Conservation (phyloP, 768 basidiomycete genomes). For the Chalciporus chontae region DNA sequence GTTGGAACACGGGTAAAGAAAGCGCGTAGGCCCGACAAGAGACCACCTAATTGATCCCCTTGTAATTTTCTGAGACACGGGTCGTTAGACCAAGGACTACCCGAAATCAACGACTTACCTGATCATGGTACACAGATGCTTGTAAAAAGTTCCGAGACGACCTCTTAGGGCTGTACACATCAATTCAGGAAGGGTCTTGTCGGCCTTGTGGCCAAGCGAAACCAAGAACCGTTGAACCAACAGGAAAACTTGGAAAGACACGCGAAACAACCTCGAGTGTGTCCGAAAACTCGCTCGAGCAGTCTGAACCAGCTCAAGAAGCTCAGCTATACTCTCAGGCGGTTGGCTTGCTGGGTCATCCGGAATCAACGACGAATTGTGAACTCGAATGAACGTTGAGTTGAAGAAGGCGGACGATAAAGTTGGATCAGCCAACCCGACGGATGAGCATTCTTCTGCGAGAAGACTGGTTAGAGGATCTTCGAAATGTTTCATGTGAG, state of each 20-base stretch:
- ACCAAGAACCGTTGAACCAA: constrained; percentile 43
- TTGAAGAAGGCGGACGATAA: constrained; percentile 34
- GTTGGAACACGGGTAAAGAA: constrained; percentile 37
- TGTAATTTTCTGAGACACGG: constrained; percentile 39
- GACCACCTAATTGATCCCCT: constrained; percentile 26
- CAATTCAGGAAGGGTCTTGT: constrained; percentile 33
- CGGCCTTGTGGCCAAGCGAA: constrained; percentile 40
- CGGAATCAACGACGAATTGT: constrained; percentile 14
- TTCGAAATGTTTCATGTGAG: constrained; percentile 67
- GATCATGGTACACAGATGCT: constrained; percentile 43
- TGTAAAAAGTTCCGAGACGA: constrained; percentile 40
- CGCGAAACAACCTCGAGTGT: constrained; percentile 34
- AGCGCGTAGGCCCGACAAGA: constrained; percentile 40
- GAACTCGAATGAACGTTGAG: constrained; percentile 35
- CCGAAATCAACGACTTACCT: constrained; percentile 36
- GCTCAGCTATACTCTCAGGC: constrained; percentile 22
- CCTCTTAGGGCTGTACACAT: constrained; percentile 48
- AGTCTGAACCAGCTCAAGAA: constrained; percentile 35
- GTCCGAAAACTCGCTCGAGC: constrained; percentile 37
- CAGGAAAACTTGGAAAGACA: constrained; percentile 47
- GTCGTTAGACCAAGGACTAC: constrained; percentile 14
- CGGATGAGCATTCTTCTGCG: constrained; percentile 8
- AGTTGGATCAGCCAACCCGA: constrained; percentile 17
- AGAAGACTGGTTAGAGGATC: constrained; percentile 48
- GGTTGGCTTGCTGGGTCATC: constrained; percentile 24